phyloP scores from a whole-genome alignment of 768 basidiomycete genomes.

The Naganishia onofrii region DNA sequence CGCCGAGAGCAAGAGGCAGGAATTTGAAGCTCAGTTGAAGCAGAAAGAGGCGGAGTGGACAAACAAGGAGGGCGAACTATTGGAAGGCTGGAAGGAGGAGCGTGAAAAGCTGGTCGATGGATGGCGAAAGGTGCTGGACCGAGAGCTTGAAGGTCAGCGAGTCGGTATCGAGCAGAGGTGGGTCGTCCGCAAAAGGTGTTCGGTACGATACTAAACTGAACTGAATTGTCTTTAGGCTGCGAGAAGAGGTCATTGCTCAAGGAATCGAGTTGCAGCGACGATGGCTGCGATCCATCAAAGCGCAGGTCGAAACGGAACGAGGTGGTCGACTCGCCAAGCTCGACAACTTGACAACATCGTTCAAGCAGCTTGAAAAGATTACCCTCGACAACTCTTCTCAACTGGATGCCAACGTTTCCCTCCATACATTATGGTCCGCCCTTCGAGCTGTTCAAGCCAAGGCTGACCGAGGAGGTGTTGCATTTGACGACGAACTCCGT shows the following conservation, averaged over 20 bases:
- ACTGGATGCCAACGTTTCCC: slow-evolving; percentile 87
- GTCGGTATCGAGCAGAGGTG: slow-evolving; percentile 93
- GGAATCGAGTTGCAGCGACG: slow-evolving; percentile 95
- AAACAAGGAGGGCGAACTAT: slow-evolving; percentile 79
- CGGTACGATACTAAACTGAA: slow-evolving; percentile 9
- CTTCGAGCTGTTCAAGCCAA: slow-evolving; percentile 71
- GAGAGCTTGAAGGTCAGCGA: slow-evolving; percentile 80
- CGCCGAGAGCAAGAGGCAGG: slow-evolving; percentile 77
- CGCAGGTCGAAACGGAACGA: slow-evolving; percentile 92
- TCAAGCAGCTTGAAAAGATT: slow-evolving; percentile 86
- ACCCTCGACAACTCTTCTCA: slow-evolving; percentile 85
- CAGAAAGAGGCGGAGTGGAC: slow-evolving; percentile 85
- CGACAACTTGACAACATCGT: slow-evolving; percentile 80
- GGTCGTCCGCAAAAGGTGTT: not conserved
- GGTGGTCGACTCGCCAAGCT: slow-evolving; percentile 92
- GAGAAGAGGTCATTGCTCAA: slow-evolving; percentile 91
- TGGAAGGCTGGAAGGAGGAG: slow-evolving; percentile 76
- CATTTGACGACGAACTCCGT: slow-evolving; percentile 87
- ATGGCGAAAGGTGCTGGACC: slow-evolving; percentile 81
- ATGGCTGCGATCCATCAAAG: slow-evolving; percentile 95
- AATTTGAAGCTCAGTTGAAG: slow-evolving; percentile 61
- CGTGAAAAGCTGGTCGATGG: slow-evolving; percentile 66
- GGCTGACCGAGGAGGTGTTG: slow-evolving; percentile 64
- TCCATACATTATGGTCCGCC: slow-evolving; percentile 90
- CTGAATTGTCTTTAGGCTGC: slow-evolving; percentile 60